Evolutionary conservation across 1,284 basidiomycete genomes (phyloP).

Genomic region (Leccinum variabile): DNA sequence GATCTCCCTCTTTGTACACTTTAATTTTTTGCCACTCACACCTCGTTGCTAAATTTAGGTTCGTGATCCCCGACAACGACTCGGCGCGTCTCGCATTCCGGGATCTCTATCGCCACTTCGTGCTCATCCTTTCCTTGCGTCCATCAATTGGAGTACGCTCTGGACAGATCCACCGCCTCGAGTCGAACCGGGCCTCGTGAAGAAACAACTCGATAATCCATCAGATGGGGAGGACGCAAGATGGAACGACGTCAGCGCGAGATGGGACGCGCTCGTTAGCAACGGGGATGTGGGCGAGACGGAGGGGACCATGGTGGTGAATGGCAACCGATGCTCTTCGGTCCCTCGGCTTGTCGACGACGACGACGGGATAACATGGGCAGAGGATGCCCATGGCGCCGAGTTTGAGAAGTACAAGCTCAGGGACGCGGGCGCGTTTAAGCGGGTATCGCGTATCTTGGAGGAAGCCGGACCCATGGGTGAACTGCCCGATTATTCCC

Average conservation of each 20-base stretch:
- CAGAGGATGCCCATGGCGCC: constrained; percentile 44
- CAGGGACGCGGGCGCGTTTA: constrained; percentile 8
- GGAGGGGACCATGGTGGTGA: constrained; percentile 12
- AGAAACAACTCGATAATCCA: constrained; percentile 45
- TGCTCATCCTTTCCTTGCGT: constrained; percentile 73
- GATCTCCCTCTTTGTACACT: not conserved
- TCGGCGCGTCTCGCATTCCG: constrained; percentile 57
- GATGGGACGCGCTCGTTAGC: constrained; percentile 49
- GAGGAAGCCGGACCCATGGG: constrained; percentile 38
- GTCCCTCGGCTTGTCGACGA: constrained; percentile 18
- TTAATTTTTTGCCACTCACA: not conserved
- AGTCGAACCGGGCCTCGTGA: constrained; percentile 55
- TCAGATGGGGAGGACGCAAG: constrained; percentile 39
- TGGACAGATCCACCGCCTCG: constrained; percentile 70
- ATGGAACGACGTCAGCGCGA: constrained; percentile 52
- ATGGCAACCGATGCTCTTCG: not conserved
- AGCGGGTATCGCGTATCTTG: constrained; percentile 24
- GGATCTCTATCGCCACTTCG: constrained; percentile 60
- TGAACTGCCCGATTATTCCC: constrained; percentile 37
- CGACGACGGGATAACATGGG: constrained; percentile 48
- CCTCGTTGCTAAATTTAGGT: constrained; percentile 42
- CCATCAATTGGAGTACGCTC: constrained; percentile 69
- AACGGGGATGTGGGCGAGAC: constrained; percentile 14
- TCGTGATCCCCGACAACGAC: constrained; percentile 67
- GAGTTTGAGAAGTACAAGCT: constrained; percentile 34